Conservation (phyloP, 768 basidiomycete species). For the Psilocybe sp. region DNA sequence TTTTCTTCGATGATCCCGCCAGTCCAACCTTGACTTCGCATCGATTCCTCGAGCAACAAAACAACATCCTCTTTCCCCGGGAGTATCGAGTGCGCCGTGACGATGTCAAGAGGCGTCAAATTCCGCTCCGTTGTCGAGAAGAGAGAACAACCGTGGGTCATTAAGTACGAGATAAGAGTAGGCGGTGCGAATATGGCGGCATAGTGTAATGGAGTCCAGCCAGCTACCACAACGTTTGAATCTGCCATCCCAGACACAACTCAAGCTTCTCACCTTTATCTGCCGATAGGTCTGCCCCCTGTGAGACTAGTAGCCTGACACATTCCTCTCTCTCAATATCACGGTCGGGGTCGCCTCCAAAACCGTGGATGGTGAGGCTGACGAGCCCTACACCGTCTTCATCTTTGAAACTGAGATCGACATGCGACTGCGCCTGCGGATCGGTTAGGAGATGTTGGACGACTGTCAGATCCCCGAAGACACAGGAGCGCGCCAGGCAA, state of each 20-base stretch:
- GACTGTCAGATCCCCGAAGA: constrained; percentile 73
- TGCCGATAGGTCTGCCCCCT: constrained; percentile 67
- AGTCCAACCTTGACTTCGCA: constrained; percentile 82
- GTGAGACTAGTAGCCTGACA: constrained; percentile 73
- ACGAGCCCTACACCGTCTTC: constrained; percentile 85
- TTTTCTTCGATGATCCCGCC: constrained; percentile 74
- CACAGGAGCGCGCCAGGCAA: constrained; percentile 70
- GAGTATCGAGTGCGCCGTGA: constrained; percentile 78
- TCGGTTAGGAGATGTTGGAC: constrained; percentile 73
- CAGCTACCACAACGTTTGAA: constrained; percentile 47
- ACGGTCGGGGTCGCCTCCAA: constrained; percentile 76
- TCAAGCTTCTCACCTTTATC: constrained; percentile 54
- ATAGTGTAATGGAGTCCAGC: constrained; percentile 95
- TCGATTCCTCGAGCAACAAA: constrained; percentile 83
- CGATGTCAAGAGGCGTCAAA: constrained; percentile 85
- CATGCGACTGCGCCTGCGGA: constrained; percentile 57
- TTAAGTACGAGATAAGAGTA: constrained; percentile 86
- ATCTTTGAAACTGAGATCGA: constrained; percentile 72
- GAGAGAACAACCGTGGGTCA: constrained; percentile 89
- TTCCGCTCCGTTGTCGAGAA: constrained; percentile 74
- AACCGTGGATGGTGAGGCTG: constrained; percentile 76
- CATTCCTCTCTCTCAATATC: constrained; percentile 92
- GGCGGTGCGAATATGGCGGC: constrained; percentile 87
- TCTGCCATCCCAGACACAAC: not conserved
- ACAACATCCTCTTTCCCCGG: constrained; percentile 85